Percentiles rank a stretch among this genome's conserved stretches.
Conservation (phyloP, 2,329 filamentous ascomycete species). For the Talaromyces piceae region DNA sequence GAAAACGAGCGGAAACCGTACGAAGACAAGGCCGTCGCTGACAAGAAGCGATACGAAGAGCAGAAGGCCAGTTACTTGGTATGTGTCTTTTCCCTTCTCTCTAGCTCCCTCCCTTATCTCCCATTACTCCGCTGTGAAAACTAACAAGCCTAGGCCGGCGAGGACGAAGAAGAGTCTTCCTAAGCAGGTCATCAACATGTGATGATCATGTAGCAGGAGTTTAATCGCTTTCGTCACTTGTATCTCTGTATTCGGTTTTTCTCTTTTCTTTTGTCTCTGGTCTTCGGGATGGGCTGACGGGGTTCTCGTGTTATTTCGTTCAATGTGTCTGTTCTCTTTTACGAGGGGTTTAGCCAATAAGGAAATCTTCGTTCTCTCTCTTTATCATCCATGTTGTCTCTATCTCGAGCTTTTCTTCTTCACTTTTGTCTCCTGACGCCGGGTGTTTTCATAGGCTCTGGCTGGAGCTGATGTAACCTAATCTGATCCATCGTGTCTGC, state of each 20-base stretch:
- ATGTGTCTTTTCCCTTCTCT: slow-evolving; percentile 29
- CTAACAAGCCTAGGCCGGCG: slow-evolving; percentile 3
- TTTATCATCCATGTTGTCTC: neutral
- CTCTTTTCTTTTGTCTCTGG: slow-evolving; percentile 7
- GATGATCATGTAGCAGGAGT: slow-evolving; percentile 7
- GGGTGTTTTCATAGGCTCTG: neutral
- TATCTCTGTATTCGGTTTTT: slow-evolving; percentile 1
- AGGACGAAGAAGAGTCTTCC: slow-evolving; percentile 11
- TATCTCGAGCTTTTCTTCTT: neutral
- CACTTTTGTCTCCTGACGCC: neutral
- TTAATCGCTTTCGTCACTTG: slow-evolving; percentile 1
- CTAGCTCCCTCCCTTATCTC: too few species aligned
- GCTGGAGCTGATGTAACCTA: neutral
- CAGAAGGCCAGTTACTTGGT: slow-evolving; percentile 94
- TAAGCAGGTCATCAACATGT: slow-evolving; percentile 8
- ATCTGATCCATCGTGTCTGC: neutral
- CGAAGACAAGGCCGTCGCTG: slow-evolving; percentile 88
- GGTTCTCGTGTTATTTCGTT: slow-evolving; percentile 12
- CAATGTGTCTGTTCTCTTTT: slow-evolving; percentile 5
- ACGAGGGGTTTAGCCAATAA: slow-evolving; percentile 10
- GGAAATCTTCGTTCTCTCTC: slow-evolving; percentile 10
- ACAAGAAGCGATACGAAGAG: slow-evolving; percentile 99
- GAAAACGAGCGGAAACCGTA: slow-evolving; percentile 91
- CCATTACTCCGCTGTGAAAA: neutral
- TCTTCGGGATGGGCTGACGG: slow-evolving; percentile 12